Evolutionary conservation across 305 asterid species (phyloP), one percentile per base, ranked within the genome.

Genomic region (Striga hermonthica): DNA sequence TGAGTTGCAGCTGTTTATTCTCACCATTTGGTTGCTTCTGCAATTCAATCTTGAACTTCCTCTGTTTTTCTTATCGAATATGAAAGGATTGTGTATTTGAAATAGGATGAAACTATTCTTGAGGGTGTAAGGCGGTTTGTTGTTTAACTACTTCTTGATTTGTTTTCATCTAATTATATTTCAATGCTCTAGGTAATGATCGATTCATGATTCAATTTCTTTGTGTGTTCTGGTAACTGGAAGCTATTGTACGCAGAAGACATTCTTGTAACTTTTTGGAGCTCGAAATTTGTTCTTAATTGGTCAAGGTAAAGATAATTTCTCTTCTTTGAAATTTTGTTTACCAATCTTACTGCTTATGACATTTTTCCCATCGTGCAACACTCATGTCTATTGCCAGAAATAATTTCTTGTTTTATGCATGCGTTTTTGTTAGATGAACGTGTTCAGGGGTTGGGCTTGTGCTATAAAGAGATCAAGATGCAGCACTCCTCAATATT

Each of bases 341-440:
- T 65, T 40, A 34, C 3, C 43, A 3, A n/a, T 43, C 62, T 12
- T 66, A 53, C 55, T 55, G 44, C 5, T 31, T 28, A 14, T 41
- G 57, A 11, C 16, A 3, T 41, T 34, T 43, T 56, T 31, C 15
- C 37, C 64, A 9, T 7, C 28, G 28, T 14, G 57, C 22, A 37
- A 37, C 61, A 50, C 52, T 22, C 16, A n/a, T 9, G 39, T 44
- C 38, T 65, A 52, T 54, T 53, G 44, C 40, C 65, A 49, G 28
- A 49, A 61, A 59, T 50, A 52, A 74, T 53, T 66, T 12, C 49
- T 38, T 49, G 53, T 60, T 34, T 63, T 31, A 47, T 60, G 35
- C 50, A 57, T 73, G 57, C 74, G 70, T 57, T 74, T 75, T 75
- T 80, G 72, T 65, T 61, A 83, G 89, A 86, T 84, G 94, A 80